Base-by-base conservation (phyloP, 2,329 filamentous ascomycete species). In the Colletotrichum sp. region DNA sequence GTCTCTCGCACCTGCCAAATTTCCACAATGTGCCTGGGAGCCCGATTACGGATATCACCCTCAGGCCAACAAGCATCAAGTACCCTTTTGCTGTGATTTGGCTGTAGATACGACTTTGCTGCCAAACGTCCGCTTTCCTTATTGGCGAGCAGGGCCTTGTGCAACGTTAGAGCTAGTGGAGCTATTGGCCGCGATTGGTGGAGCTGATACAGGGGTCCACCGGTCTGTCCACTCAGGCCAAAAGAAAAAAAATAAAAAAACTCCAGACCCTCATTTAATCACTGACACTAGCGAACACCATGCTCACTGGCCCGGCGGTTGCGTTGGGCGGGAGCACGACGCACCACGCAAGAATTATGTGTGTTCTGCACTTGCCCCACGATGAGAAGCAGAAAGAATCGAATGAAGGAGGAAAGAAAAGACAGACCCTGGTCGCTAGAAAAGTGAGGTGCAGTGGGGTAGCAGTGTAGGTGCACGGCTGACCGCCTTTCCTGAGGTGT, bases 221-320 rank as follows among this genome's bases (percentile, higher is more conserved):
- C 63, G 73, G 64, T 65, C 22, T 28, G 52, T n/a, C 73, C 73
- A 75, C 69, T 76, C 28, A 63, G 39, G 39, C 16, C 16, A 48
- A 48, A 44, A 22, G 15, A 57, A 22, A 48, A 22, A 52, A 59
- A 60, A 60, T n/a, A n/a, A n/a, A n/a, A n/a, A n/a, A n/a, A n/a
- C n/a, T 27, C 60, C 39, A 48, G 44, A 48, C 44, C 32, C 60
- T 76, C 69, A 75, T 77, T 77, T 74, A 60, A 75, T 77, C 77
- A 72, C 72, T 70, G 72, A 75, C n/a, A n/a, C n/a, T n/a, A n/a
- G 70, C 71, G 75, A 78, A 72, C 75, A 59, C 22, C 39, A 52
- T 52, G n/a, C 19, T n/a, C 44, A 48, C 44, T 48, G 19, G 44
- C 44, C 44, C 44, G 44, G 44, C 44, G 44, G 44, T 4, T 48